These are phyloP conservation scores for Metschnikowia colocasiae DNA, from an alignment of 805 yeast genomes.

Conservation along the genomic window DNA sequence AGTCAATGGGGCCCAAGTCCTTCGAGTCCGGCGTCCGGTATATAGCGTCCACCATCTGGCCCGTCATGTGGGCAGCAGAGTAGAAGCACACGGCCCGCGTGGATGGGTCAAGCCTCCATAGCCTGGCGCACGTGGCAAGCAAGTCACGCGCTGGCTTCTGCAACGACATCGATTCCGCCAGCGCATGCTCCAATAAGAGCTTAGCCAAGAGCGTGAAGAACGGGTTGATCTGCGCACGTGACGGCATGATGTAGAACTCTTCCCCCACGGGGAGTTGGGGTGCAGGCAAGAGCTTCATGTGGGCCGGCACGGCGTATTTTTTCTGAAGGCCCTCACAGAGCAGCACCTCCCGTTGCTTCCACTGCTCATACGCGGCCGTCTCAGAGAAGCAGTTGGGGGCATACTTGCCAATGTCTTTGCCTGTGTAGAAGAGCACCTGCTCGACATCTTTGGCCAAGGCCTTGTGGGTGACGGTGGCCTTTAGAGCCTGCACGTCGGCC, in stretches of 20 bases:
- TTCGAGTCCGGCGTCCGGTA: conserved; percentile 14
- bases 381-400: conserved; percentile 24
- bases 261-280: conserved; percentile 34
- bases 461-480: conserved; percentile 39
- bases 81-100: conserved; percentile 49
- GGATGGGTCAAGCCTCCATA: conserved; percentile 57
- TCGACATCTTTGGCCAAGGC: conserved; percentile 35
- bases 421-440: conserved; percentile 30
- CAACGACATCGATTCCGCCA: conserved; percentile 3
- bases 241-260: conserved; percentile 37
- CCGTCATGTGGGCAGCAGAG: conserved; percentile 43
- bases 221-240: conserved; percentile 31
- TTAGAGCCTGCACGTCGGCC: conserved; percentile 46
- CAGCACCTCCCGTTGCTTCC: conserved; percentile 31
- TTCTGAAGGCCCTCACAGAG: conserved; percentile 22
- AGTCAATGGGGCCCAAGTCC: conserved; percentile 31
- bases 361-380: conserved; percentile 23
- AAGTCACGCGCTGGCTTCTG: conserved; percentile 43
- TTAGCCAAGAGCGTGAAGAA: conserved; percentile 39
- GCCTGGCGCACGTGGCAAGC: conserved; percentile 41
- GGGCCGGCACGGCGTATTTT: conserved; percentile 33
- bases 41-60: conserved; percentile 29
- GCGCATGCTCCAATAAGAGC: conserved; percentile 34
- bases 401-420: conserved; percentile 42
- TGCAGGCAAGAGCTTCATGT: conserved; percentile 27